Percentiles rank a stretch among this genome's conserved stretches.
phyloP scores from a whole-genome alignment of 2,329 filamentous ascomycete genomes.

The Purpureocillium takamizusanense region DNA sequence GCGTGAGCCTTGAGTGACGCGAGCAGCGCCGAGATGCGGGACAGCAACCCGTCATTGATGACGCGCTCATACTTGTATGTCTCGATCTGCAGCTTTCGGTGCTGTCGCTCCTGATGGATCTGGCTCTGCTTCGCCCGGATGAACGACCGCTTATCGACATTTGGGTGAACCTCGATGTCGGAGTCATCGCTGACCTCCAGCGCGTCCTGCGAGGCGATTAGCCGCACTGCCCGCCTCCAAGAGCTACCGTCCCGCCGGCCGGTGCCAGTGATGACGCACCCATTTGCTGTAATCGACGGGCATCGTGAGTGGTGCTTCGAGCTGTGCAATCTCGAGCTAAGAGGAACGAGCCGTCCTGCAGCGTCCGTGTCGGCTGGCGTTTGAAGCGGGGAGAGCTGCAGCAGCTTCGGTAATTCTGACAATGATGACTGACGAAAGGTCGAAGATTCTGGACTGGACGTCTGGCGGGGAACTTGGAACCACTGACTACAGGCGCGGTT shows the following conservation, averaged over 20 bases:
- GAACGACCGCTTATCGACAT: conserved; percentile 97
- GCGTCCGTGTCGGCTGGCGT: too few species aligned
- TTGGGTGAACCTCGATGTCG: conserved; percentile 95
- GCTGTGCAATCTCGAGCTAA: not conserved
- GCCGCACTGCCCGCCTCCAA: not conserved
- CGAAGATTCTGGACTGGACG: too few species aligned
- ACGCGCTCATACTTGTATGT: conserved; percentile 86
- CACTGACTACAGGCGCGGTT: too few species aligned
- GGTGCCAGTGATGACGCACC: conserved; percentile 30
- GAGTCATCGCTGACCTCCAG: conserved; percentile 97
- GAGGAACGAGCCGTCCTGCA: too few species aligned
- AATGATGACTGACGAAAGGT: too few species aligned
- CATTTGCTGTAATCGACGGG: conserved; percentile 59
- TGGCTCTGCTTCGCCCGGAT: conserved; percentile 97
- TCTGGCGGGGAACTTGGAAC: too few species aligned
- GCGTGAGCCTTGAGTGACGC: conserved; percentile 66
- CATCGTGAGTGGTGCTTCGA: conserved; percentile 22
- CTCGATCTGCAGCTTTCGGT: conserved; percentile 81
- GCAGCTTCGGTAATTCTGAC: too few species aligned
- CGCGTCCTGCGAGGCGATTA: conserved; percentile 50
- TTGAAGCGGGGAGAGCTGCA: too few species aligned
- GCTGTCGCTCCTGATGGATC: conserved; percentile 83
- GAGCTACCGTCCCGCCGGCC: not conserved
- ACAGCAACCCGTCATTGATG: conserved; percentile 84
- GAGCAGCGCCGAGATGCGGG: conserved; percentile 73